Base-by-base conservation (phyloP, 805 yeast species). In the Saitoella complicata region DNA sequence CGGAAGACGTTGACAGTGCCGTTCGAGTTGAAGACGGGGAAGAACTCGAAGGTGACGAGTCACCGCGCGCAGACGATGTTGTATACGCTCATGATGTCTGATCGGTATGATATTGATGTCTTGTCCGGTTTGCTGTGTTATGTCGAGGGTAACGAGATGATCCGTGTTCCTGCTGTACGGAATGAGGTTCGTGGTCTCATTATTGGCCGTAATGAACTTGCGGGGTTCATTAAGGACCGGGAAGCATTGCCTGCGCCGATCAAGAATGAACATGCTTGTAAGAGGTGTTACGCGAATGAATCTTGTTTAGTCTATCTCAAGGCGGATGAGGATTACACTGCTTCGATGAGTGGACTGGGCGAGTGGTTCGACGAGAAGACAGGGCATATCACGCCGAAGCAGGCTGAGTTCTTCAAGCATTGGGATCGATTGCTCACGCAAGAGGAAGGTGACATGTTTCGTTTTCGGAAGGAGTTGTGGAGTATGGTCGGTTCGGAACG, bases 1-100 rank as follows among this genome's bases (percentile, higher is more conserved):
- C 55, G 4, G 51, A 56, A 5, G 55, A 58, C 9, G 50, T 52
- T 1, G 71, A 31, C 33, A 5, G 70, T 76, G 1, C 97, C 96
- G 0, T 66, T 91, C 63, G 99, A 91, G 58, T 75, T 91, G 46
- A 91, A 91, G 57, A 85, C 97, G 0, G 95, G 97, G 0, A 67
- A 66, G 43, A 40, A 42, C 10, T 61, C 68, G 32, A 75, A 73
- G 40, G 67, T 75, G 36, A 58, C 79, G 5, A 61, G 78, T 3
- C 95, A 91, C 58, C 76, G 80, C 42, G 94, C 94, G 0, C 98
- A 91, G 58, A 80, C 91, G 0, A 70, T 87, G 0, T 63, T 91
- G 5, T 91, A 91, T 56, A 76, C 94, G 0, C 61, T 88, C 10
- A 62, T 91, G 46, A 70, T 85, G 53, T 75, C 76, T 40, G 97